These are phyloP conservation scores for Trametes versicolor DNA, from an alignment of 1,284 basidiomycete species.

Conservation along the genomic window DNA sequence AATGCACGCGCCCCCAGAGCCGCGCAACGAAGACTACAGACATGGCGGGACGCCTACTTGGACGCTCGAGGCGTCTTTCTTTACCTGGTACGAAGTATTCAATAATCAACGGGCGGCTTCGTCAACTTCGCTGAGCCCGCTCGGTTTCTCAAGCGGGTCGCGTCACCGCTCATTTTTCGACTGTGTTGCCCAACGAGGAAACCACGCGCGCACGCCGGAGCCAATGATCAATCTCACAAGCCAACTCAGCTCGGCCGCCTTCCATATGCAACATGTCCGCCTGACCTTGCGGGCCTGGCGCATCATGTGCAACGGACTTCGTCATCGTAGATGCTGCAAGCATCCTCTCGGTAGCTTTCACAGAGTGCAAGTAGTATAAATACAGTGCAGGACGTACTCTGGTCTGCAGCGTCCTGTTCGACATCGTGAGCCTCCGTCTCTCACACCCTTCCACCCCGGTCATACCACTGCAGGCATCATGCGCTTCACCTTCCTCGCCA, in stretches of 20 bases:
- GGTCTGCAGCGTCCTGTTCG: constrained; percentile 15
- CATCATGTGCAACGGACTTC: constrained; percentile 19
- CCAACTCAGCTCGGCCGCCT: neutral
- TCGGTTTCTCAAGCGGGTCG: neutral
- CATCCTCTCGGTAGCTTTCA: constrained; percentile 8
- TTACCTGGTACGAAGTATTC: neutral
- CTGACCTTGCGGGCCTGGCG: constrained; percentile 18
- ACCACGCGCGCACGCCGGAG: neutral
- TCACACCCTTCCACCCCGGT: constrained; percentile 6
- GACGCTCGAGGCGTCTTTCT: neutral
- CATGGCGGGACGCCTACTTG: neutral
- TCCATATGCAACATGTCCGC: constrained; percentile 20
- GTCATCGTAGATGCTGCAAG: constrained; percentile 13
- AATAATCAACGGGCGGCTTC: constrained; percentile 8
- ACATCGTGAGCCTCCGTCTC: constrained; percentile 13
- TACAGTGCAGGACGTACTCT: constrained; percentile 8
- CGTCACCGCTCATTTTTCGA: neutral
- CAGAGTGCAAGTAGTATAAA: constrained; percentile 20
- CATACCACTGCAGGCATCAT: constrained; percentile 27
- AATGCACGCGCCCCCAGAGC: neutral
- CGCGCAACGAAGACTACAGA: neutral
- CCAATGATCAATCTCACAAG: too few species aligned
- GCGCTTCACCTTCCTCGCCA: constrained; percentile 28
- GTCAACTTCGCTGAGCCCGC: neutral
- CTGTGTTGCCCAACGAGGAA: neutral